A percentile compares a stretch with the other conserved stretches of the same genome.
phyloP scores from a whole-genome alignment of 495 filamentous ascomycete species.

The Entonaema liquescens region DNA sequence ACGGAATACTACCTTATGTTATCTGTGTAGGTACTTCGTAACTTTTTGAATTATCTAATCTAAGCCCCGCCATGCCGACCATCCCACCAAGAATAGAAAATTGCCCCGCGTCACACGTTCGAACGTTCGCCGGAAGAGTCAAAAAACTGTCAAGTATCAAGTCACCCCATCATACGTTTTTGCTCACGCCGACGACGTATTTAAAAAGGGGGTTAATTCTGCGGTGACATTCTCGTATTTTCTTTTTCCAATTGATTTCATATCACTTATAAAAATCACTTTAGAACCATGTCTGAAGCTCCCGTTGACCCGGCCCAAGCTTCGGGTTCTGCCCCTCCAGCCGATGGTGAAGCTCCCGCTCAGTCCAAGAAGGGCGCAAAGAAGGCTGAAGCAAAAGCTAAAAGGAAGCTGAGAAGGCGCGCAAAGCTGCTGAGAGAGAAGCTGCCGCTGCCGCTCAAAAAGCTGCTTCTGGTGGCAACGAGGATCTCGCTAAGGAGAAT shows the following conservation, averaged over 20 bases:
- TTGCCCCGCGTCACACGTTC: slow-evolving; percentile 43
- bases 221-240: not conserved
- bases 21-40: not conserved
- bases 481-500: slow-evolving; percentile 75
- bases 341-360: slow-evolving; percentile 29
- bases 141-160: slow-evolving; percentile 15
- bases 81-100: slow-evolving; percentile 27
- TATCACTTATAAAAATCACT: not conserved
- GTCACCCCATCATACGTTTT: slow-evolving; percentile 19
- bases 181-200: slow-evolving; percentile 1
- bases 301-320: slow-evolving; percentile 35
- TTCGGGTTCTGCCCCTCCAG: slow-evolving; percentile 36
- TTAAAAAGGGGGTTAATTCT: slow-evolving; percentile 9
- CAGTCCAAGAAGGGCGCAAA: slow-evolving; percentile 65
- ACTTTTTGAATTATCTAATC: not conserved
- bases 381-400: slow-evolving; percentile 64
- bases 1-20: not conserved
- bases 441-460: slow-evolving; percentile 53
- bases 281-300: slow-evolving; percentile 32
- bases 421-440: slow-evolving; percentile 59
- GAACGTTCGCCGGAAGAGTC: slow-evolving; percentile 32
- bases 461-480: slow-evolving; percentile 61
- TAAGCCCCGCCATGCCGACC: slow-evolving; percentile 26
- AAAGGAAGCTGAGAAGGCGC: slow-evolving; percentile 60
- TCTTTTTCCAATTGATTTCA: slow-evolving; percentile 1